Evolutionary conservation across 2,329 filamentous ascomycete genomes (phyloP), one percentile per base, ranked within the genome.

Genomic region (Cladosporium sp.): DNA sequence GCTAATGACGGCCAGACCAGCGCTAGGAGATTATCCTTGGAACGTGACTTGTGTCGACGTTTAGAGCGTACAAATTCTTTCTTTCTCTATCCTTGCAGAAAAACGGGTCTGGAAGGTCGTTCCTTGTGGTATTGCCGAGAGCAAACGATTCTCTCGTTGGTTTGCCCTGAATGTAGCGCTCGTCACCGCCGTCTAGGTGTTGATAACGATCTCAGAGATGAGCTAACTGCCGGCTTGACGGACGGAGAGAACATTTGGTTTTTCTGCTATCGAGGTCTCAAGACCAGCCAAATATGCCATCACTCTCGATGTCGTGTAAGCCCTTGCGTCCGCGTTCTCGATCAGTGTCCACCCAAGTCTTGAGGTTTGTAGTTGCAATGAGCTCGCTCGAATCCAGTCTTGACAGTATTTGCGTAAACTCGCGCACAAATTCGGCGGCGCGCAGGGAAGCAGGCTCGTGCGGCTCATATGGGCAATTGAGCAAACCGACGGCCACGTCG

Each of bases 261-360:
- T 32, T 32, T 7, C 28, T 32, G 9, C 28, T 9, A 10, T 4
- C 8, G 28, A 9, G 28, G 22, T 8, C 24, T 45, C 42, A 45
- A 15, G 42, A 45, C 42, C 42, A 45, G 22, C 42, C 42, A 28
- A 45, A 45, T 3, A 45, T 45, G 24, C 42, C 42, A 25, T 45
- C 42, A 9, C 42, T 25, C 10, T 45, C 22, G 12, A 48, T 35
- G 24, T 48, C 45, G 3, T 48, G 25, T 35, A 32, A 24, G 2
- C 47, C 34, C 17, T 37, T 50, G 34, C 47, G 47, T 17, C 47
- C 20, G 20, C 10, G 35, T 25, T 51, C 55, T 12, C 55, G 55
- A 36, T 57, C 55, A 6, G 55, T 57, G 28, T 57, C 55, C 1
- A 57, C 48, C 55, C 55, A 57, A 7, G 55, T 57, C 22, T 57